Conservation (phyloP, 257 asterid genomes). For the Ophiorrhiza pumila region DNA sequence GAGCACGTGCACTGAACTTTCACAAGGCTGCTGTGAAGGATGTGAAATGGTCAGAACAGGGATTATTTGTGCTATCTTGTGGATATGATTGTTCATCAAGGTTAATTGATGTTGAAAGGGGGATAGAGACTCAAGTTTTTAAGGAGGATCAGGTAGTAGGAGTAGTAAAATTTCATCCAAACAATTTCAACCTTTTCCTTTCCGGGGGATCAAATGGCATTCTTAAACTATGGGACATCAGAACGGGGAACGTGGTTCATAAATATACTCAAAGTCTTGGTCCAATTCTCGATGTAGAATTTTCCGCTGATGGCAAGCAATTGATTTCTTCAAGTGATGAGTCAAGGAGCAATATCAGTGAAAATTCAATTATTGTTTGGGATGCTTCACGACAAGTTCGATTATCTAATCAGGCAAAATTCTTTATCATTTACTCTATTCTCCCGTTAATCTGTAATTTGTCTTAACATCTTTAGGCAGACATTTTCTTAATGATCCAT, state of each 20-base stretch:
- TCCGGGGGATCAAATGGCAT: conserved; percentile 96
- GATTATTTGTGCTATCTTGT: conserved; percentile 73
- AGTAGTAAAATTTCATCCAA: conserved; percentile 70
- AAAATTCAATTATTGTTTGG: conserved; percentile 88
- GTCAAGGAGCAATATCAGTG: conserved; percentile 75
- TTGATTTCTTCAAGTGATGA: conserved; percentile 79
- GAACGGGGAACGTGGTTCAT: conserved; percentile 67
- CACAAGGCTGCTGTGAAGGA: conserved; percentile 85
- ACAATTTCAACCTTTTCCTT: conserved; percentile 57
- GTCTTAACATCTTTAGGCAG: background rate
- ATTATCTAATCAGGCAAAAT: conserved; percentile 77
- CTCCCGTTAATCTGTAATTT: background rate
- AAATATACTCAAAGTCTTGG: conserved; percentile 67
- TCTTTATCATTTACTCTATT: background rate
- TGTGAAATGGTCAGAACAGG: conserved; percentile 81
- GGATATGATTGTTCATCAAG: conserved; percentile 91
- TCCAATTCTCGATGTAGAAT: conserved; percentile 84
- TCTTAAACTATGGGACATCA: conserved; percentile 79
- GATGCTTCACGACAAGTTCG: conserved; percentile 81
- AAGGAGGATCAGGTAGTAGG: conserved; percentile 83
- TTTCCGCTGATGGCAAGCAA: conserved; percentile 62
- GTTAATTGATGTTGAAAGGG: conserved; percentile 73
- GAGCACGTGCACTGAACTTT: conserved; percentile 44
- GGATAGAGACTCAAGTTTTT: conserved; percentile 57
- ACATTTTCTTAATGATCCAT: background rate